phyloP scores from a whole-genome alignment of 1,139 yeast genomes.

The Pichiaceae sp. region DNA sequence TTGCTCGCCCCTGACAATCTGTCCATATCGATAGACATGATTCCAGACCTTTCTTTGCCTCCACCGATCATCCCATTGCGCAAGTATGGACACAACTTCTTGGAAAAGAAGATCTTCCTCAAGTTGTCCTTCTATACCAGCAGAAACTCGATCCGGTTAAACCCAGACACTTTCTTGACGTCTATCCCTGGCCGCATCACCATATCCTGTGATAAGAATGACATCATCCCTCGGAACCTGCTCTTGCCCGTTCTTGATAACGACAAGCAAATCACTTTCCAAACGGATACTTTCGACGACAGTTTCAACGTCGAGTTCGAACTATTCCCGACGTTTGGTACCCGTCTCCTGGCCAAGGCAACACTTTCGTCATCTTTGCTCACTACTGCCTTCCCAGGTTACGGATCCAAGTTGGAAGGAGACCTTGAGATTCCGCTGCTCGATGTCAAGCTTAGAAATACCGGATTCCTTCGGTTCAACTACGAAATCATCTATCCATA shows the following conservation, averaged over 20 bases:
- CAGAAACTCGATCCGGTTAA: constrained; percentile 47
- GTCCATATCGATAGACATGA: constrained; percentile 46
- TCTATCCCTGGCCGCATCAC: constrained; percentile 62
- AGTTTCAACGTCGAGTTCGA: constrained; percentile 77
- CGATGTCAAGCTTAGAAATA: constrained; percentile 71
- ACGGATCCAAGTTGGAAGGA: constrained; percentile 29
- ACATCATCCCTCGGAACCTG: constrained; percentile 80
- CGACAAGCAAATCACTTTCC: constrained; percentile 72
- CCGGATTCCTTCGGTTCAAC: constrained; percentile 72
- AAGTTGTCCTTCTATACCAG: constrained; percentile 64
- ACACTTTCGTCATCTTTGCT: constrained; percentile 36
- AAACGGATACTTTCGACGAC: constrained; percentile 70
- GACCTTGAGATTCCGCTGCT: constrained; percentile 63
- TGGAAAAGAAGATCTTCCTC: constrained; percentile 79
- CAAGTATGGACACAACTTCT: constrained; percentile 89
- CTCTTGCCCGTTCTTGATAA: constrained; percentile 71
- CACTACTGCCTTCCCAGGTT: constrained; percentile 31
- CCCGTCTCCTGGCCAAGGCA: constrained; percentile 82
- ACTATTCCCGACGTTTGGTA: constrained; percentile 89
- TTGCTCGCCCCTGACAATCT: constrained; percentile 5
- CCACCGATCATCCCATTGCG: constrained; percentile 94
- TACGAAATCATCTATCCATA: constrained; percentile 89
- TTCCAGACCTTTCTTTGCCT: constrained; percentile 86
- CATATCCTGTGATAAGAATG: constrained; percentile 56
- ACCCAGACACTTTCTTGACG: constrained; percentile 34